These are phyloP conservation scores for Exsudoporus floridanus DNA, from an alignment of 1,284 basidiomycete species.

Conservation along the genomic window DNA sequence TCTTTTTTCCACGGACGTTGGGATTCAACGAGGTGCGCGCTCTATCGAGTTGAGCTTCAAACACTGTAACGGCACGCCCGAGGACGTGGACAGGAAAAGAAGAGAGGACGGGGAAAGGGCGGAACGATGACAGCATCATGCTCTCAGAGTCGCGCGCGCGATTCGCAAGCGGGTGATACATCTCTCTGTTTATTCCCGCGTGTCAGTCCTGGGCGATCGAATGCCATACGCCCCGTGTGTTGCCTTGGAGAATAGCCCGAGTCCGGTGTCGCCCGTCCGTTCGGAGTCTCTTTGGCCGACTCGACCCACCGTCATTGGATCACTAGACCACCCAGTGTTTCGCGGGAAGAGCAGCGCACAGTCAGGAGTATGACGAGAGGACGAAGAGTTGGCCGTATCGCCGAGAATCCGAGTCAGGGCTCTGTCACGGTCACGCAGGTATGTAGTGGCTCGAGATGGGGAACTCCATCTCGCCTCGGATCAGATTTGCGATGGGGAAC, in stretches of 20 bases:
- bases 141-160: slow-evolving; percentile 17
- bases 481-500: slow-evolving; percentile 19
- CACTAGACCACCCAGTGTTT: background rate
- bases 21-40: slow-evolving; percentile 1
- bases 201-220: background rate
- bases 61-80: background rate
- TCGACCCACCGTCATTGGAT: too few relatives aligned
- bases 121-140: background rate
- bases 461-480: slow-evolving; percentile 20
- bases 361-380: background rate
- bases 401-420: slow-evolving; percentile 12
- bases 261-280: background rate
- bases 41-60: background rate
- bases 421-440: background rate
- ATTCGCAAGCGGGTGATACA: slow-evolving; percentile 8
- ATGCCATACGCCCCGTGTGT: background rate
- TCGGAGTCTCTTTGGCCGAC: too few relatives aligned
- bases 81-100: background rate
- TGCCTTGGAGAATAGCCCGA: too few relatives aligned
- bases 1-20: slow-evolving; percentile 10
- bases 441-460: background rate
- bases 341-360: too few relatives aligned
- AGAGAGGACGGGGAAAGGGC: background rate
- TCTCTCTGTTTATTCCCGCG: too few relatives aligned
- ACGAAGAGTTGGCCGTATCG: background rate